These are phyloP conservation scores for Triticum turgidum DNA, from an alignment of 176 grass and related monocot genomes.

Conservation along the genomic window DNA sequence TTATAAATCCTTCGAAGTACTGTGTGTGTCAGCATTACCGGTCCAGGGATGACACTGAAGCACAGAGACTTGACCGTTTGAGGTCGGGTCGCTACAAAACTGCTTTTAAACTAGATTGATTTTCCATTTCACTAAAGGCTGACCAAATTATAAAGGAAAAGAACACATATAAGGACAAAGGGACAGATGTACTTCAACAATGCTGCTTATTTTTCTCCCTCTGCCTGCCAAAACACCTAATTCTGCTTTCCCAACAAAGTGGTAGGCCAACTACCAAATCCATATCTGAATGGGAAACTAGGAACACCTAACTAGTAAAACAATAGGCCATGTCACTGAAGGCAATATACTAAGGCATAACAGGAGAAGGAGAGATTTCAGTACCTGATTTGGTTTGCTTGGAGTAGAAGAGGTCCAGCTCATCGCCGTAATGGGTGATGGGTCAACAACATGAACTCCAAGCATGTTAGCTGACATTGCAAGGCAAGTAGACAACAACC, in stretches of 20 bases:
- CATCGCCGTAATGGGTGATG: conserved; percentile 23
- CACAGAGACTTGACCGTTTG: no score
- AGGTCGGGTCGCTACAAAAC: no score
- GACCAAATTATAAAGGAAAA: neutral
- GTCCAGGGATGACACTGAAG: no score
- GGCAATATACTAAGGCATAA: neutral
- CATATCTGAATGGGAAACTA: no score
- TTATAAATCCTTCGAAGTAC: no score
- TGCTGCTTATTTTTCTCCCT: conserved; percentile 16
- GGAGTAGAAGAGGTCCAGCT: conserved; percentile 5
- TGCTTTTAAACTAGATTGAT: neutral
- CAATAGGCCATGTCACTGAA: conserved; percentile 16
- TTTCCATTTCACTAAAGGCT: neutral
- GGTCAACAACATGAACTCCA: conserved; percentile 30
- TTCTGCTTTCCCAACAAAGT: conserved; percentile 29
- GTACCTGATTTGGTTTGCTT: neutral
- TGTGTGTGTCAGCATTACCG: no score
- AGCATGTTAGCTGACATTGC: conserved; percentile 14
- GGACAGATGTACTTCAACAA: neutral
- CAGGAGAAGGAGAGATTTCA: no score
- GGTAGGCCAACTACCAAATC: conserved; percentile 33
- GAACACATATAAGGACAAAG: neutral
- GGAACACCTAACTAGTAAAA: conserved; percentile 22
- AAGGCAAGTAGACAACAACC: conserved; percentile 30
- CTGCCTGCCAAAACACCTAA: neutral